Evolutionary conservation across 768 basidiomycete genomes (phyloP).

Genomic region (Lactarius psammicola): DNA sequence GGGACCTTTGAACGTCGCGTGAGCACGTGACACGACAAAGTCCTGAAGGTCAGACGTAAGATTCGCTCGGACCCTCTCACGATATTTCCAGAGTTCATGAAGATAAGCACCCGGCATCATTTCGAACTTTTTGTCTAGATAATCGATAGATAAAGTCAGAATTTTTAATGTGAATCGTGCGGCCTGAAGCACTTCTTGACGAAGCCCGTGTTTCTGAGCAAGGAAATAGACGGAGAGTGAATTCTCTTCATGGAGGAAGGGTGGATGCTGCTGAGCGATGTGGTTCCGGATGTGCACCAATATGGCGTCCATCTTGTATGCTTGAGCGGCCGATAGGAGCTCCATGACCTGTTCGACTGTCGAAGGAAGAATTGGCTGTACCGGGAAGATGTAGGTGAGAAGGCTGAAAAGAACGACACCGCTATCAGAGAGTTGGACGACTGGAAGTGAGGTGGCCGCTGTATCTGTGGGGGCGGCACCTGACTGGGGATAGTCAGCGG

Average conservation of each 20-base stretch:
- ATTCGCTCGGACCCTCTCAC: not conserved
- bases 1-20: not conserved
- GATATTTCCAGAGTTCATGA: conserved; percentile 17
- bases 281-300: conserved; percentile 6
- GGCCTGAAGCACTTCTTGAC: conserved; percentile 8
- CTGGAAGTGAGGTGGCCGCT: not conserved
- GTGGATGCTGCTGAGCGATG: not conserved
- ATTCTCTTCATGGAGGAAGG: not conserved
- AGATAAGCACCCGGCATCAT: not conserved
- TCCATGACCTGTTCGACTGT: conserved; percentile 8
- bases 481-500: conserved; percentile 6
- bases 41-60: not conserved
- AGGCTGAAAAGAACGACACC: conserved; percentile 4
- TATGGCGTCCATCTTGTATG: conserved; percentile 12
- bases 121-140: not conserved
- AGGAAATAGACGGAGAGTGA: conserved; percentile 5
- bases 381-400: conserved; percentile 12
- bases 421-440: not conserved
- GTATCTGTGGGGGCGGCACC: not conserved
- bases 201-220: conserved; percentile 7
- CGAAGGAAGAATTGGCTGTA: not conserved
- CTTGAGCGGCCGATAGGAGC: conserved; percentile 5
- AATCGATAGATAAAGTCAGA: not conserved
- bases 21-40: not conserved
- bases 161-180: not conserved